Evolutionary conservation across 2,329 filamentous ascomycete genomes (phyloP), one percentile per base, ranked within the genome.

Genomic region (Apiospora aurea): DNA sequence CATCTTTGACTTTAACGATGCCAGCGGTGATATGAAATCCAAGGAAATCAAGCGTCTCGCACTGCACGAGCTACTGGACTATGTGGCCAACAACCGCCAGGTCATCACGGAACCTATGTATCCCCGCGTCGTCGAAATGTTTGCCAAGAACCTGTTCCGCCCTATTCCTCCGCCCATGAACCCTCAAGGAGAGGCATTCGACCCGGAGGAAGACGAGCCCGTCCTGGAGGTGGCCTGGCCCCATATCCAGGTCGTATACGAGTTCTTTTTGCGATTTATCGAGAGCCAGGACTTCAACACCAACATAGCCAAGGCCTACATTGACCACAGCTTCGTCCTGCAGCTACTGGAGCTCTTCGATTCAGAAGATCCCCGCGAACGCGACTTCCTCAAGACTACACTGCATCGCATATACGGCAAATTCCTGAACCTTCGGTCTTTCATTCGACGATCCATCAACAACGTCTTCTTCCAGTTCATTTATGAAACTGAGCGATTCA

Each of bases 401-500:
- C 87, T 99, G 71, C 96, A 99, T 84, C 91, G 96, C 74, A 99
- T 99, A 81, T 99, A 99, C 81, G 96, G 96, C 79, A 99, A 99
- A 85, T 99, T 99, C 84, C 89, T 99, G 78, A 99, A 99, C 82
- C 88, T 99, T 74, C 92, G 96, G 73, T 98, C 96, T 43, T 99
- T 97, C 83, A 99, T 99, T 80, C 90, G 96, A 80, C 91, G 96
- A 78, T 99, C 96, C 71, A 99, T 99, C 88, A 99, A 99, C 90
- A 98, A 99, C 80, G 96, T 99, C 78, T 99, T 99, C 86, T 99
- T 99, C 88, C 96, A 99, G 81, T 99, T 99, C 83, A 95, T 95
- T 73, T 99, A 99, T 82, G 96, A 99, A 84, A 99, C 96, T 4
- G 96, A 99, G 83, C 90, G 96, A 72, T 98, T 99, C 86, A 99